phyloP scores from a whole-genome alignment of 2,329 filamentous ascomycete genomes.

The Mariannaea sp. region DNA sequence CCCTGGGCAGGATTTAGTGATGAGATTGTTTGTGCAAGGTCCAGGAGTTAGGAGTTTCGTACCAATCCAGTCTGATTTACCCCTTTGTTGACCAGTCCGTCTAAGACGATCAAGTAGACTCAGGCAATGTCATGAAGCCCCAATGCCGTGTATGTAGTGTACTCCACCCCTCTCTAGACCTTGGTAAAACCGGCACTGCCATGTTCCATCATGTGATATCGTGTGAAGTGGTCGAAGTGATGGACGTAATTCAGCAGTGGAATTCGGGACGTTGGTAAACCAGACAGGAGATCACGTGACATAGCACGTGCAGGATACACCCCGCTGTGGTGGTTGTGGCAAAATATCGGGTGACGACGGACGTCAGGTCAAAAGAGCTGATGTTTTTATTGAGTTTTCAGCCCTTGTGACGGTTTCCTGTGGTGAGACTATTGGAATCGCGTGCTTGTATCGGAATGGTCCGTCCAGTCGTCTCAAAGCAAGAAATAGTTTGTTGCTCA shows the following conservation, averaged over 20 bases:
- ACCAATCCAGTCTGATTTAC: slow-evolving; percentile 34
- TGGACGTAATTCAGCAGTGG: slow-evolving; percentile 13
- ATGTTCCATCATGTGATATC: slow-evolving; percentile 31
- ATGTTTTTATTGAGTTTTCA: background rate
- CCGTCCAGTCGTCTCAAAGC: slow-evolving; percentile 13
- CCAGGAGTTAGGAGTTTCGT: slow-evolving; percentile 34
- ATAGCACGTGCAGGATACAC: slow-evolving; percentile 8
- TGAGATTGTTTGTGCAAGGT: slow-evolving; percentile 25
- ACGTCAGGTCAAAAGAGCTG: background rate
- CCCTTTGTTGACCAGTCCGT: slow-evolving; percentile 19
- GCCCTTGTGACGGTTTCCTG: background rate
- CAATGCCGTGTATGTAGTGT: slow-evolving; percentile 32
- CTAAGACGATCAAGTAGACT: slow-evolving; percentile 18
- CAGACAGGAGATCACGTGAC: slow-evolving; percentile 27
- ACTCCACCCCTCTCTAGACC: slow-evolving; percentile 28
- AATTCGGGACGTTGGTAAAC: slow-evolving; percentile 26
- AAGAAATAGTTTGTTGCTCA: slow-evolving; percentile 16
- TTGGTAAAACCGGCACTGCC: slow-evolving; percentile 18
- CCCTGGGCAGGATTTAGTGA: slow-evolving; percentile 29
- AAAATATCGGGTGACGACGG: slow-evolving; percentile 2
- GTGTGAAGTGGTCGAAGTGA: slow-evolving; percentile 23
- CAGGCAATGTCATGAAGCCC: slow-evolving; percentile 36
- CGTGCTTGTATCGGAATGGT: background rate
- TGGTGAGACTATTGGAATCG: background rate
- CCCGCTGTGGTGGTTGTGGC: background rate